Evolutionary conservation across 2,329 filamentous ascomycete genomes (phyloP).

Genomic region (Cladosporium halotolerans): DNA sequence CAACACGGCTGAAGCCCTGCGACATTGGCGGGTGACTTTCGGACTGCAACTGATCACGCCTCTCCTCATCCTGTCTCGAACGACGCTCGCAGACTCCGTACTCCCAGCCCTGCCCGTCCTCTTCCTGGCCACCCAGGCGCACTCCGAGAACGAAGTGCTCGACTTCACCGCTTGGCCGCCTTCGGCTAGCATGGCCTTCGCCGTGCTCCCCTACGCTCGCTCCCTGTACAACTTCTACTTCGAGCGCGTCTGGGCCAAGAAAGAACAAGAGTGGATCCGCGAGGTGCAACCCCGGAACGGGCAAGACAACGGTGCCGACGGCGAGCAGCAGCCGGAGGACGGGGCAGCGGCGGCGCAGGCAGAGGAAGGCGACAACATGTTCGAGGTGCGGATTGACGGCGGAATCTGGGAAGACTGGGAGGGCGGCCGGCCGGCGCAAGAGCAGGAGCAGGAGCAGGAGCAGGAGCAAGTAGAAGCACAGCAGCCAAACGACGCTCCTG

Average conservation of each 20-base stretch:
- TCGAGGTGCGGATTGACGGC: constrained; percentile 32
- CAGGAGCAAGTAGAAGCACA: constrained; percentile 29
- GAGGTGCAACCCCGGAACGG: constrained; percentile 52
- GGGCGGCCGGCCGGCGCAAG: constrained; percentile 27
- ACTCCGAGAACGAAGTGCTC: constrained; percentile 36
- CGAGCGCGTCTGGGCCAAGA: constrained; percentile 50
- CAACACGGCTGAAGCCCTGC: constrained; percentile 22
- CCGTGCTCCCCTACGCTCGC: constrained; percentile 59
- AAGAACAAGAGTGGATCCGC: constrained; percentile 55
- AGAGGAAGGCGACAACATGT: constrained; percentile 26
- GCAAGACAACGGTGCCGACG: constrained; percentile 12
- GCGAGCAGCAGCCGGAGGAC: constrained; percentile 12
- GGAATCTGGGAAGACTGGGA: constrained; percentile 39
- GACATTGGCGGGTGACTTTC: constrained; percentile 49
- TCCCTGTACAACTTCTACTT: constrained; percentile 59
- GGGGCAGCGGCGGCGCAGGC: constrained; percentile 4
- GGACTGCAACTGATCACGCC: constrained; percentile 63
- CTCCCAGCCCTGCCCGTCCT: constrained; percentile 58
- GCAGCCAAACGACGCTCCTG: constrained; percentile 33
- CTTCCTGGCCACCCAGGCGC: constrained; percentile 52
- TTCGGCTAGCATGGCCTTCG: constrained; percentile 58
- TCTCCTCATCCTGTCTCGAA: constrained; percentile 61
- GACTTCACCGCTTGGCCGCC: constrained; percentile 60
- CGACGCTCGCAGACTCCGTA: constrained; percentile 56
- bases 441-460: not conserved